Evolutionary conservation across 192 early-diverging fungal genomes (phyloP), one percentile per base, ranked within the genome.

Genomic region (Coemansia sp.): DNA sequence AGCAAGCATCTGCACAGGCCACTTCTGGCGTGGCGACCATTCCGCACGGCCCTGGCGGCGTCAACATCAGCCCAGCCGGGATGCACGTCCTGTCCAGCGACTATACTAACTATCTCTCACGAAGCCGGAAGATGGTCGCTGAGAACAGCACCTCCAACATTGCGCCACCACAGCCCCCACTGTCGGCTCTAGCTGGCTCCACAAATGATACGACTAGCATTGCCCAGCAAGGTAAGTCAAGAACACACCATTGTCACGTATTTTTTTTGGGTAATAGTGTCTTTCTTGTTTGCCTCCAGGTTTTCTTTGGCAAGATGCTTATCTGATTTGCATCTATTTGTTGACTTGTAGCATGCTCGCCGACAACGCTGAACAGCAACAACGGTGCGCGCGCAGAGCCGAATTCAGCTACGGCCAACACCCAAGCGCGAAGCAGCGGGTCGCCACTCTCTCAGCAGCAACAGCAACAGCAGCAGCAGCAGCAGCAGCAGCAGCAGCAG

Each of bases 61-160:
- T 78, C n/a, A 68, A 78, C 48, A 72, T 78, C 36, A 62, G 62
- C 38, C 60, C 66, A 18, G 53, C 62, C 3, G 75, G 75, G 7
- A 56, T 41, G 1, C 65, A 72, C 11, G 38, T 56, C 32, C 32
- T 78, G 34, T 68, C 75, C 1, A 43, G 64, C 5, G 70, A 68
- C 12, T 78, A 78, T 33, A 41, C 65, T 1, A 41, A 63, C 7
- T 78, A 53, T 38, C 50, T 78, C 41, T 56, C 68, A 14, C 62
- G 63, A 14, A 78, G 69, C 33, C 33, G 63, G 15, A 61, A 65
- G 26, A 52, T 63, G 4, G 52, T 72, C 29, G 56, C 62, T 6
- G 69, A 72, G 37, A 46, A 53, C 43, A 22, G 36, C 42, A 12
- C 53, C 11, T 17, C 58, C 21, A n/a, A 15, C 18, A 62, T 1